Evolutionary conservation across 192 early-diverging fungal species (phyloP), one percentile per base, ranked within the genome.

Genomic region (Powellomyces hirtus): DNA sequence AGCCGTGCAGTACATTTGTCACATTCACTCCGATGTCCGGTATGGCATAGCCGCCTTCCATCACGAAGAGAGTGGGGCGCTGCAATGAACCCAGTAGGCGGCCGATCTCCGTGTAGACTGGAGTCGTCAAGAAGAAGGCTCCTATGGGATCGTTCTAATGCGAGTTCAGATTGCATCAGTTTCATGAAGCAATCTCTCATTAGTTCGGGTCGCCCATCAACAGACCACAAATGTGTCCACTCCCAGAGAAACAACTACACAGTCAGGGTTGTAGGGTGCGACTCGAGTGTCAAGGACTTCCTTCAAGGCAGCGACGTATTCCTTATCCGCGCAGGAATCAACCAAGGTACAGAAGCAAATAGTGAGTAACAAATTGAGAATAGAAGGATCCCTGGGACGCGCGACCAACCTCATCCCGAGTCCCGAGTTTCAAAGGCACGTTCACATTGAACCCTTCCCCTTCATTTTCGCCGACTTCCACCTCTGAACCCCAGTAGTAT

Each of bases 391-490:
- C 14, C 29, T 13, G 31, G 0, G 62, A 1, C 49, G 46, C n/a
- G 20, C 7, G n/a, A n/a, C n/a, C 30, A 37, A 66, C 64, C 64
- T 79, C 83, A 59, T 89, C 74, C 0, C 77, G 79, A 22, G 85
- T 88, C 26, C 77, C 76, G 27, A 77, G 31, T 16, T 71, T 62
- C 26, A 90, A 66, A 10, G 88, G 87, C 24, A 89, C 64, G 71
- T 90, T 90, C 35, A 90, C 68, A 57, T 88, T 90, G 64, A 79
- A 89, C 8, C 87, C 88, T 71, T 77, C 33, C 5, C 88, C 89
- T n/a, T 81, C 77, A 0, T 83, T 85, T 40, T 73, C 62, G 7
- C 88, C 89, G 26, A 24, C 75, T 45, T 91, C 89, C 0, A 73
- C 45, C 0, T 33, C 81, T 18, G 75, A 56, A 14, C 88, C 89